phyloP scores from a whole-genome alignment of 2,329 filamentous ascomycete species.

The Fusarium redolens region DNA sequence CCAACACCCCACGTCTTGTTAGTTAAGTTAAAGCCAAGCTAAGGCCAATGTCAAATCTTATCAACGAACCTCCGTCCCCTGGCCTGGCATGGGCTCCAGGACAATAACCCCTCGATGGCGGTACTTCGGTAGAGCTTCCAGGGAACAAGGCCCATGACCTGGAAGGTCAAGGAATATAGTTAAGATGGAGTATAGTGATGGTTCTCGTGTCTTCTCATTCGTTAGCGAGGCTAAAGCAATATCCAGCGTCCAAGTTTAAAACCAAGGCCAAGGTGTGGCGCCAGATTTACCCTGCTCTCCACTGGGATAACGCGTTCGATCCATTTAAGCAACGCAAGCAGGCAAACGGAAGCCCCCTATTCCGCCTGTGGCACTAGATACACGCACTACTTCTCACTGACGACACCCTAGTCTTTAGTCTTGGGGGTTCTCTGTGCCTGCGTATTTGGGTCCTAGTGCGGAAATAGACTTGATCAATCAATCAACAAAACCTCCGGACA shows the following conservation, averaged over 20 bases:
- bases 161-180: neutral
- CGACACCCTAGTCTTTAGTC: neutral
- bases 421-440: conserved; percentile 8
- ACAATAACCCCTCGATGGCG: conserved; percentile 8
- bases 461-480: conserved; percentile 24
- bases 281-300: conserved; percentile 19
- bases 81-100: neutral
- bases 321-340: conserved; percentile 7
- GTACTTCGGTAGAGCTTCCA: conserved; percentile 29
- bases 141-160: neutral
- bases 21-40: neutral
- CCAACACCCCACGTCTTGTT: neutral
- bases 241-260: conserved; percentile 2
- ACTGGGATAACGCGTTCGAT: conserved; percentile 15
- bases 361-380: neutral
- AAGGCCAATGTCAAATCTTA: conserved; percentile 10
- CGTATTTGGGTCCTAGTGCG: conserved; percentile 15
- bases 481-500: conserved; percentile 34
- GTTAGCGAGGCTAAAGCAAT: neutral
- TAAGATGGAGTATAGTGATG: conserved; percentile 13
- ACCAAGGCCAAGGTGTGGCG: conserved; percentile 24
- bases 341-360: neutral
- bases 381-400: conserved; percentile 7
- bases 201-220: neutral
- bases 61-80: neutral